phyloP scores from a whole-genome alignment of 176 grass and related monocot species.

The Musa troglodytarum region DNA sequence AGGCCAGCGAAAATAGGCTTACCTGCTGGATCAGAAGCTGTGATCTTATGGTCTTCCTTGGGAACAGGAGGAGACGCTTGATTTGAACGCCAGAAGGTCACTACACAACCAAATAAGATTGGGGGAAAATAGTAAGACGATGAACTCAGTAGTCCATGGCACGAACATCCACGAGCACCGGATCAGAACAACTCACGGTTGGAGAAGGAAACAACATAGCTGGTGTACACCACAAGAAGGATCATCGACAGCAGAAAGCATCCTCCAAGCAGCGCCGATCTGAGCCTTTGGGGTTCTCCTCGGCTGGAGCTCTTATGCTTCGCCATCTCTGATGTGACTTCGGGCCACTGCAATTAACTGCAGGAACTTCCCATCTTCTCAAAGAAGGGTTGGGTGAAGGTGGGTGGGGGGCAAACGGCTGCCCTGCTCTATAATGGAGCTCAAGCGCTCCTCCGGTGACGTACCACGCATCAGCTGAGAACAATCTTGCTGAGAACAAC shows the following conservation, averaged over 20 bases:
- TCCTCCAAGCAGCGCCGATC: not conserved
- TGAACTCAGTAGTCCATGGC: not conserved
- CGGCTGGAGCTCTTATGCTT: not conserved
- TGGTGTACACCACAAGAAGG: not conserved
- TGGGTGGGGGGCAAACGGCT: too few relatives aligned
- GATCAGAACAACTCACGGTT: not conserved
- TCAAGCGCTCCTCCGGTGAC: too few relatives aligned
- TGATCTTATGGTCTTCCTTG: not conserved
- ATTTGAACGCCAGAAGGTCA: not conserved
- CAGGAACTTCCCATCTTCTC: too few relatives aligned
- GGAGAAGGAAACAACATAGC: slow-evolving; percentile 1
- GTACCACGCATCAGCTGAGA: too few relatives aligned
- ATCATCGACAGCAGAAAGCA: not conserved
- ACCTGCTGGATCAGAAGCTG: not conserved
- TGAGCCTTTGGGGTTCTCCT: not conserved
- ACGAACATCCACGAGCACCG: not conserved
- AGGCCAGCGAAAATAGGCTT: not conserved
- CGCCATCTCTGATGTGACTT: not conserved
- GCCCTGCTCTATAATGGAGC: too few relatives aligned
- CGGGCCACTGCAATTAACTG: not conserved
- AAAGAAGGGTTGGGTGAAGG: too few relatives aligned
- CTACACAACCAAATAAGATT: not conserved
- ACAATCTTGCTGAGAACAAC: too few relatives aligned
- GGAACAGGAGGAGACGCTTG: not conserved
- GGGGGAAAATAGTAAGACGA: not conserved